A percentile compares a stretch with the other conserved stretches of the same genome.
Conservation (phyloP, 495 filamentous ascomycete species). For the Ascodesmis nigricans region DNA sequence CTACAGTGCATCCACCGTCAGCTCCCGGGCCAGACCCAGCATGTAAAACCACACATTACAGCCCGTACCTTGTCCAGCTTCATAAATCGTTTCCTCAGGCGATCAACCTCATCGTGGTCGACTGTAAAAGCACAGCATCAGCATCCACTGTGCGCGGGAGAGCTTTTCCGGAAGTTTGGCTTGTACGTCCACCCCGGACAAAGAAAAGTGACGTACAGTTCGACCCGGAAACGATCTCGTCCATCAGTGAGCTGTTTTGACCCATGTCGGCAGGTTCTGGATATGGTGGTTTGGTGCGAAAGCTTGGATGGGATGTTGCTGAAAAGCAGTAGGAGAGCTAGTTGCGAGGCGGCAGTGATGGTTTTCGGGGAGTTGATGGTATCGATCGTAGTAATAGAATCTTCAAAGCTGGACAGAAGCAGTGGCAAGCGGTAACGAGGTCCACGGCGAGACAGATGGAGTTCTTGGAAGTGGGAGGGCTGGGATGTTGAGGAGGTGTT, state of each 20-base stretch:
- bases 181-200: no score
- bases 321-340: constrained; percentile 3
- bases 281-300: no score
- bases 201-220: constrained; percentile 46
- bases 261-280: constrained; percentile 42
- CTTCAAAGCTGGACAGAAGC: constrained; percentile 2
- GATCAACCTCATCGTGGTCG: constrained; percentile 87
- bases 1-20: constrained; percentile 34
- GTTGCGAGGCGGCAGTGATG: constrained; percentile 7
- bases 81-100: constrained; percentile 92
- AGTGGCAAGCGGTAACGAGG: no score
- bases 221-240: constrained; percentile 84
- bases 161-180: no score
- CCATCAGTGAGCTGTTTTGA: constrained; percentile 66
- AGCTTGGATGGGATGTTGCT: neutral
- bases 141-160: constrained; percentile 2
- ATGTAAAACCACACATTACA: no score
- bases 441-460: no score
- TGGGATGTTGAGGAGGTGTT: neutral
- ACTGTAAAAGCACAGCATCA: constrained; percentile 32
- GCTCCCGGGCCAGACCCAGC: no score
- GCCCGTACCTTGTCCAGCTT: constrained; percentile 97
- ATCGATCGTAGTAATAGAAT: constrained; percentile 2
- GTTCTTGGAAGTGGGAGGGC: neutral
- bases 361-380: constrained; percentile 8